Percentiles rank a stretch among this genome's conserved stretches.
phyloP scores from a whole-genome alignment of 768 basidiomycete species.

The Suillus clintonianus region DNA sequence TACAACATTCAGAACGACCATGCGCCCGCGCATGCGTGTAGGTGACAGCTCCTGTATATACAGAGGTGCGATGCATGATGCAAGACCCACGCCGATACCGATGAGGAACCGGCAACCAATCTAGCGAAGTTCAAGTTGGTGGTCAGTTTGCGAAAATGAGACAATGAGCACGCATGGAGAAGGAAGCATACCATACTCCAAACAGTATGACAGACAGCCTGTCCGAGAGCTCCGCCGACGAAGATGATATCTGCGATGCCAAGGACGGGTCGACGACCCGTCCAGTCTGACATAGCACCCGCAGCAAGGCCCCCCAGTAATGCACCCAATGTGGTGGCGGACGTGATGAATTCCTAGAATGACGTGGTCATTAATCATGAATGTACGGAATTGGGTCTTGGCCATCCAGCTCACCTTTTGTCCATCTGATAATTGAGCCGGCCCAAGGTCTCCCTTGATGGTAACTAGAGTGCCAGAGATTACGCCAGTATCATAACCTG shows the following conservation, averaged over 20 bases:
- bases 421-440: conserved; percentile 52
- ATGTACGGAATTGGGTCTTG: neutral
- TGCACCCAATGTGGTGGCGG: conserved; percentile 76
- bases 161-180: neutral
- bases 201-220: conserved; percentile 69
- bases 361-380: neutral
- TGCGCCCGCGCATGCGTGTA: conserved; percentile 68
- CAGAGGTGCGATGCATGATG: conserved; percentile 76
- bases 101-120: conserved; percentile 75
- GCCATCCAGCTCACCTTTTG: conserved; percentile 52
- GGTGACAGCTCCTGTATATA: conserved; percentile 86
- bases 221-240: conserved; percentile 71
- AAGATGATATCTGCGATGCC: conserved; percentile 72
- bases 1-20: conserved; percentile 83
- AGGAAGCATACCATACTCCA: conserved; percentile 59
- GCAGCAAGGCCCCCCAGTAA: conserved; percentile 72
- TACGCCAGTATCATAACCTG: conserved; percentile 82
- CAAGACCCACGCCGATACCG: conserved; percentile 73
- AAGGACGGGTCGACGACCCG: conserved; percentile 65
- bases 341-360: conserved; percentile 75
- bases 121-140: conserved; percentile 29
- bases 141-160: neutral
- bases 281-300: conserved; percentile 70
- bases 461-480: conserved; percentile 81
- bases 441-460: conserved; percentile 67